Evolutionary conservation across 495 filamentous ascomycete species (phyloP).

Genomic region (Jackrogersella minutella): DNA sequence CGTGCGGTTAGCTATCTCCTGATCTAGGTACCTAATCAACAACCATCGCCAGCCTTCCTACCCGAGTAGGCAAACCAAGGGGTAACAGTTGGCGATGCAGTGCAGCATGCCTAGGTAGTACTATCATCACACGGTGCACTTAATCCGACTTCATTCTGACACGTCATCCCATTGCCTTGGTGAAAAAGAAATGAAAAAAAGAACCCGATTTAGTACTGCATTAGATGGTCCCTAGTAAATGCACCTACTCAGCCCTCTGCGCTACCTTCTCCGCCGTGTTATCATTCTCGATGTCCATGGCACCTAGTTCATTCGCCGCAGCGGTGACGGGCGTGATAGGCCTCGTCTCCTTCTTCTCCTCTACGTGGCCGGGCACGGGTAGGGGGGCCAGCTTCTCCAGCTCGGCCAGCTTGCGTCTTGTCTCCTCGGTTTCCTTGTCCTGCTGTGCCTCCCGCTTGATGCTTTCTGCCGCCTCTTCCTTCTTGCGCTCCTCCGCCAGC

Average conservation of each 20-base stretch:
- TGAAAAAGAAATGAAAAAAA: too few species aligned
- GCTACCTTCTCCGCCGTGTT: constrained; percentile 9
- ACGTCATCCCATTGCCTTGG: too few species aligned
- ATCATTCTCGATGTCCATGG: constrained; percentile 26
- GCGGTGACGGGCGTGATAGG: constrained; percentile 38
- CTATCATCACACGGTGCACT: too few species aligned
- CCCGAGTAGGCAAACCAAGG: too few species aligned
- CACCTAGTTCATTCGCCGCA: constrained; percentile 34
- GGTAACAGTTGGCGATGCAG: too few species aligned
- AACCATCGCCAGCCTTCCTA: too few species aligned
- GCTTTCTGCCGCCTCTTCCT: constrained; percentile 60
- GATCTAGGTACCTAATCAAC: too few species aligned
- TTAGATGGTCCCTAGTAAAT: constrained; percentile 15
- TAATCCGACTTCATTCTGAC: too few species aligned
- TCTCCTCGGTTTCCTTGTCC: constrained; percentile 47
- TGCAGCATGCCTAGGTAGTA: too few species aligned
- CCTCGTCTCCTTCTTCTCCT: constrained; percentile 30
- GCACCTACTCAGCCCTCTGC: constrained; percentile 11
- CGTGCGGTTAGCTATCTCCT: too few species aligned
- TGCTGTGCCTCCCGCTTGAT: constrained; percentile 47
- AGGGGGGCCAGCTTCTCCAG: constrained; percentile 42
- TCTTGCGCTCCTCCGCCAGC: constrained; percentile 70
- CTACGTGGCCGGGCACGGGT: constrained; percentile 27
- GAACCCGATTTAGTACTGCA: constrained; percentile 15
- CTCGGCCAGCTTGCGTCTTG: constrained; percentile 49